Evolutionary conservation across 225 moss, liverwort and hornwort genomes (phyloP), one percentile per base, ranked within the genome.

Genomic region (Neckera pumila): DNA sequence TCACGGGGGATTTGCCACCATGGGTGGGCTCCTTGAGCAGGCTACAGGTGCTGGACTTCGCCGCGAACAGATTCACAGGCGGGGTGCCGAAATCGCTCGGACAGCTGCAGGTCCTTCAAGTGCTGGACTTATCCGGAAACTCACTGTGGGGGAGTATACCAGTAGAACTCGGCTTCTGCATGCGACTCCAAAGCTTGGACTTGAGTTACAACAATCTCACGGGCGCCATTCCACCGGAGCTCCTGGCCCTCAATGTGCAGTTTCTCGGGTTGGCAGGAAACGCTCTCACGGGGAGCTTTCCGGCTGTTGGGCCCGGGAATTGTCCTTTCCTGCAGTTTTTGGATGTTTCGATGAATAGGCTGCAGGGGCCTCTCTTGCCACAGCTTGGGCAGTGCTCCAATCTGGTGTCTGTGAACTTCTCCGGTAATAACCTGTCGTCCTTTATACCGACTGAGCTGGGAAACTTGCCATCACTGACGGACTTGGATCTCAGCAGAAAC

Each of bases 401-500:
- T 76, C 84, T 98, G 64, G 93, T 93, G 82, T 92, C 94, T 49
- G 66, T 98, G 72, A 94, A 92, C 81, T 90, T 99, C 6, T 92
- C 95, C 14, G 87, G 91, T 49, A 99, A 99, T 53, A 86, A 80
- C 49, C 84, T 99, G 63, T 87, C 90, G 4, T 96, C 96, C 25
- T 76, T 78, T 47, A 93, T 99, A 74, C 98, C 98, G 21, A 31
- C 53, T 15, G 96, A 94, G 88, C 85, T 97, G 33, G 96, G 94
- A 61, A 94, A 84, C 78, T 88, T 99, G 31, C 88, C 92, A 15
- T 88, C 89, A 40, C 66, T 98, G 89, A 89, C 91, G 30, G 87
- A 82, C 67, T 86, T 98, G 76, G 97, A 98, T 84, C 93, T 98
- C 40, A 96, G 98, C 89, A 89, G 89, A 61, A 98, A 98, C 60